Evolutionary conservation across 2,329 filamentous ascomycete genomes (phyloP), one percentile per base, ranked within the genome.

Genomic region (Neurospora crassa): DNA sequence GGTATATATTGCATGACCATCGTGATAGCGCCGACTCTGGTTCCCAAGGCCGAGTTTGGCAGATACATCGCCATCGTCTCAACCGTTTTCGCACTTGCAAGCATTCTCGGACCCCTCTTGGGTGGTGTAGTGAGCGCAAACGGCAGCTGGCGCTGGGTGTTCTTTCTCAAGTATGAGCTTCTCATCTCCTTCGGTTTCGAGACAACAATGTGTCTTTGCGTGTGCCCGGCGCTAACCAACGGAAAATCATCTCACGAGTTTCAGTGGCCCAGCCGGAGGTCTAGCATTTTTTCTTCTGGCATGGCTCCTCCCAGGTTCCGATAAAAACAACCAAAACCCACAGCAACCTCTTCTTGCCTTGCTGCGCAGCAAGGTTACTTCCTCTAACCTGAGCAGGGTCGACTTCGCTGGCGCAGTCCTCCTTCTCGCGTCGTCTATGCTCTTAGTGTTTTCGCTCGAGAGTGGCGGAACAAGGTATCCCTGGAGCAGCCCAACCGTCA

Each of bases 381-480:
- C n/a, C 11, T 24, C 45, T 47, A 47, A 47, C 45, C 45, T 47
- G 71, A 63, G 42, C 67, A 74, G 79, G 12, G 73, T 82, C 20
- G 81, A 82, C 68, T 71, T 78, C 42, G 5, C 79, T 4, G 81
- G 80, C 14, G 77, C 74, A 18, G 69, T 79, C 29, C 71, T 84
- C 2, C 75, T 81, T 0, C 77, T 86, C 7, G 79, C 79, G 0
- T 79, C 80, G 3, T 83, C 83, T 0, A 79, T 83, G 3, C 77
- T 85, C 3, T 74, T 86, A n/a, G 80, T 85, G 18, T 82, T 84
- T 47, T 83, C 81, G 1, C 77, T 86, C 16, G 81, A 86, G 67
- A 79, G 84, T 73, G 83, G 77, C 6, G 83, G 84, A 5, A 75
- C 79, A 20, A 77, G 77, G 6, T 84, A 82, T 69, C 74, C 80